phyloP scores from a whole-genome alignment of 2,329 filamentous ascomycete genomes.

The Exophiala lecanii-corni region DNA sequence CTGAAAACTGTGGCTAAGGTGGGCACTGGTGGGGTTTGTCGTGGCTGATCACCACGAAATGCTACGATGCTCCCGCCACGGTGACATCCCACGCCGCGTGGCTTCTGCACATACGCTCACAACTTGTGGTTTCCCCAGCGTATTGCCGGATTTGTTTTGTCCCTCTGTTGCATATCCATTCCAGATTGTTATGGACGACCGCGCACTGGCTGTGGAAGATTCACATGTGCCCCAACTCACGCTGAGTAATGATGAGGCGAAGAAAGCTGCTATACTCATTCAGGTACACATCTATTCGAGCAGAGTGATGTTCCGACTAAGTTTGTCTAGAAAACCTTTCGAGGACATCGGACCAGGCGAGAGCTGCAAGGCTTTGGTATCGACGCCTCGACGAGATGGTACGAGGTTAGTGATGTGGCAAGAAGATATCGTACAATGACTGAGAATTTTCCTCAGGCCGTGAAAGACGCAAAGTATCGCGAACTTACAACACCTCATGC shows the following conservation, averaged over 20 bases:
- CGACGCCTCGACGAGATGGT: constrained; percentile 66
- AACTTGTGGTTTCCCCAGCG: too few species aligned
- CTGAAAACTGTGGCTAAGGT: too few species aligned
- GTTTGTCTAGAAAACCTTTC: constrained; percentile 62
- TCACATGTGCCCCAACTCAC: background rate
- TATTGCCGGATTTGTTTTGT: too few species aligned
- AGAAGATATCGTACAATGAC: too few species aligned
- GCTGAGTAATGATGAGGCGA: constrained; percentile 35
- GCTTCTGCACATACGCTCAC: too few species aligned
- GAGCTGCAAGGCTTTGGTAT: constrained; percentile 66
- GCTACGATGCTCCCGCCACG: too few species aligned
- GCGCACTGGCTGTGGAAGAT: background rate
- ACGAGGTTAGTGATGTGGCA: constrained; percentile 52
- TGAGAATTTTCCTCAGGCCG: constrained; percentile 47
- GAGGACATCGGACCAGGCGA: constrained; percentile 68
- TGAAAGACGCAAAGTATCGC: constrained; percentile 55
- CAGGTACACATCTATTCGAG: background rate
- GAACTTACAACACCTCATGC: constrained; percentile 45
- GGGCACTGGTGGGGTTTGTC: too few species aligned
- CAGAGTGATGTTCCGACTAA: constrained; percentile 1
- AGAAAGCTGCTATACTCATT: constrained; percentile 15
- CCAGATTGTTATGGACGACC: background rate
- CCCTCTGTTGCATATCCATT: too few species aligned
- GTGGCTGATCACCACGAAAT: too few species aligned
- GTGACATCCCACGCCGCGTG: too few species aligned